Percentiles rank a stretch among this genome's conserved stretches.
Evolutionary conservation across 768 basidiomycete genomes (phyloP).

Genomic region (Phanerochaete sordida): DNA sequence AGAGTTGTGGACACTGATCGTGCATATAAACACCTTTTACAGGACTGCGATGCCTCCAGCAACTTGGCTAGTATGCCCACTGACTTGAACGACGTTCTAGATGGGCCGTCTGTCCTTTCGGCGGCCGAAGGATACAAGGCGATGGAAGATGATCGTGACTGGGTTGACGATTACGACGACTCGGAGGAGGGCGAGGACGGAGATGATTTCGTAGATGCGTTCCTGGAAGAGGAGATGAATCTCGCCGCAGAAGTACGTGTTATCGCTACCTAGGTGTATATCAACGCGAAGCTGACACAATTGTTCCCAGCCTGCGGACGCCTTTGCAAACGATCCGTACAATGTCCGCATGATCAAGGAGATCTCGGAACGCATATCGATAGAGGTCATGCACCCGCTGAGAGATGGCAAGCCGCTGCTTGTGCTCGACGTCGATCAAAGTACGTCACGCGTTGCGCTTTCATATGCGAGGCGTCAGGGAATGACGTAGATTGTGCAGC

Average conservation of each 20-base stretch:
- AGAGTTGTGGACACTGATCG: not conserved
- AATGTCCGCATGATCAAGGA: slow-evolving; percentile 82
- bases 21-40: not conserved
- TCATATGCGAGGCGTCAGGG: too few relatives aligned
- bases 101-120: not conserved
- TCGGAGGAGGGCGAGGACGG: not conserved
- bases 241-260: not conserved
- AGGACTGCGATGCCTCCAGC: not conserved
- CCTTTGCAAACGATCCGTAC: slow-evolving; percentile 69
- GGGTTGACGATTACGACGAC: not conserved
- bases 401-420: slow-evolving; percentile 75
- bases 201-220: too few relatives aligned
- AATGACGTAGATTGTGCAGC: slow-evolving; percentile 36
- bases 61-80: not conserved
- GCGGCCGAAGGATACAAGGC: not conserved
- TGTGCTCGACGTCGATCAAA: slow-evolving; percentile 88
- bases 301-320: slow-evolving; percentile 50
- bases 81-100: not conserved
- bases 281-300: not conserved
- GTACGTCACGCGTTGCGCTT: too few relatives aligned
- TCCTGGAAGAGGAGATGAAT: not conserved
- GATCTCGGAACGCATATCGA: slow-evolving; percentile 55
- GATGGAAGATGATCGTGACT: not conserved
- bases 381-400: slow-evolving; percentile 74
- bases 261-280: too few relatives aligned